Conservation (phyloP, 2,329 filamentous ascomycete genomes). For the Lasiodiplodia hormozganensis region DNA sequence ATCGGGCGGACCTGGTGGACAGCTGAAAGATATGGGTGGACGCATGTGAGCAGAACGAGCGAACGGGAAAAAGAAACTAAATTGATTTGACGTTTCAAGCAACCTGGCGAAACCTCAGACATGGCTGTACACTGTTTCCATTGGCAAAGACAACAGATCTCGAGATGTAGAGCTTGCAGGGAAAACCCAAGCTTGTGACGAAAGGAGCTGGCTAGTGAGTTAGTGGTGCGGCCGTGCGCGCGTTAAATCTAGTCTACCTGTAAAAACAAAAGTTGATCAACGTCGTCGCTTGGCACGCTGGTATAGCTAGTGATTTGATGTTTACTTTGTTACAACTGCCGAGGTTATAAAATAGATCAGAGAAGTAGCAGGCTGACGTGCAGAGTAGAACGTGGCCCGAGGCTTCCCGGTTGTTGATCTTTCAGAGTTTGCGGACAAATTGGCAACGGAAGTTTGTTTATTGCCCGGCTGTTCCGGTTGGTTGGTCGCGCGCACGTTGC, state of each 20-base stretch:
- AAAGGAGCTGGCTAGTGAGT: not conserved
- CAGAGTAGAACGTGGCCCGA: not conserved
- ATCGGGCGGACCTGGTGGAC: not conserved
- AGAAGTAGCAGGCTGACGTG: not conserved
- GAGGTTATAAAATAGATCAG: not conserved
- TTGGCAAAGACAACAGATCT: not conserved
- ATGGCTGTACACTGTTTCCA: not conserved
- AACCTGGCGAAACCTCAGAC: not conserved
- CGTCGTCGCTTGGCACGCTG: not conserved
- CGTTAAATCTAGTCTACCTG: not conserved
- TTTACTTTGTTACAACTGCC: not conserved
- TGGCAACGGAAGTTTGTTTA: not conserved
- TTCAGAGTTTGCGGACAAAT: not conserved
- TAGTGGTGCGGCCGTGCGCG: not conserved
- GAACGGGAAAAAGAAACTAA: not conserved
- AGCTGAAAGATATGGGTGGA: not conserved
- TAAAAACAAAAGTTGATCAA: not conserved
- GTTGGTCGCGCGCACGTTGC: slow-evolving; percentile 2
- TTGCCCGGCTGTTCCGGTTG: slow-evolving; percentile 8
- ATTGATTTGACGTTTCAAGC: not conserved
- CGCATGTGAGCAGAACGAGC: not conserved
- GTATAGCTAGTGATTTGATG: not conserved
- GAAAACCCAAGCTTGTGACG: not conserved
- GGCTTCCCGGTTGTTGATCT: not conserved
- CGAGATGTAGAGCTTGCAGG: not conserved